Base-by-base conservation (phyloP, 495 filamentous ascomycete species). In the Tuber indicum region DNA sequence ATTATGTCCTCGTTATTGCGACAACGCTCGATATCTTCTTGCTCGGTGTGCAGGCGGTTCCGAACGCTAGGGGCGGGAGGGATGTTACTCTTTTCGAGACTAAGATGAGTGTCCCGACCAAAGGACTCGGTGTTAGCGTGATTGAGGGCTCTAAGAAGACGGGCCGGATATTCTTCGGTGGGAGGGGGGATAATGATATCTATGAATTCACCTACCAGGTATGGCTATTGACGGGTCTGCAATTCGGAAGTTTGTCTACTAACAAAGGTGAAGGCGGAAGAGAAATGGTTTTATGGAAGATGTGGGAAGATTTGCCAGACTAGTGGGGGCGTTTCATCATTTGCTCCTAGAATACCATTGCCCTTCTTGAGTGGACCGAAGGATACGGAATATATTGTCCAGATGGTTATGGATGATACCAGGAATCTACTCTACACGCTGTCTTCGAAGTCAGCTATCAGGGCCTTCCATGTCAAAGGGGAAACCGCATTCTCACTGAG, bases 201-300 rank as follows among this genome's bases (percentile, higher is more conserved):
- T 92, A 95, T 83, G 96, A 99, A 85, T 87, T 98, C 45, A 92
- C 91, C 71, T 99, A 99, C 85, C 94, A 98, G 84, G 92, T 96
- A 84, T 80, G 78, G 39, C n/a, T 32, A 36, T 44, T 12, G 19
- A 36, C 42, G n/a, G n/a, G 12, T 69, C 36, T 23, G 1, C 21
- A 1, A 7, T 26, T 23, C 74, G 62, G 19, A 36, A 12, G 45
- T 73, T 41, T 52, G 16, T 12, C 10, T 72, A 47, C 80, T 82
- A 52, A 82, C 46, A n/a, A 69, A 36, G 9, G 19, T 71, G 75
- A 36, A 82, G 80, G 79, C 77, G 21, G 93, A 98, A 84, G 96
- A 98, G 84, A 91, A 91, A 79, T 99, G 96, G 96, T 99, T 98
- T 83, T 88, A 91, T 71, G 92, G 90, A 80, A 88, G 91, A 75